These are phyloP conservation scores for Lipomyces spencermartinsiae DNA, from an alignment of 805 yeast species.

Conservation along the genomic window DNA sequence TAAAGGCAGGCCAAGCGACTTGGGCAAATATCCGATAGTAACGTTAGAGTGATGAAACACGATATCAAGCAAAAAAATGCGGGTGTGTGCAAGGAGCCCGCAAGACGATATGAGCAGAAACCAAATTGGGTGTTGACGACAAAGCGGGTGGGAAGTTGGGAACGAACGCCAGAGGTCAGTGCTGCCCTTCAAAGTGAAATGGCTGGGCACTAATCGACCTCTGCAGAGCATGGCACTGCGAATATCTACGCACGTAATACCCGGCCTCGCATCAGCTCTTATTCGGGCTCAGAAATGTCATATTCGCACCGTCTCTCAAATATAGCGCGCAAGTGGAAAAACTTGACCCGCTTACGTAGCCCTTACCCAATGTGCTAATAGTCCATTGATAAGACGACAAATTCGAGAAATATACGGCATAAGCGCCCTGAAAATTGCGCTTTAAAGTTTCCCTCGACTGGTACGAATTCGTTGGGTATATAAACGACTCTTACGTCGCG, in stretches of 20 bases:
- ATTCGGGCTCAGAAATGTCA: not conserved
- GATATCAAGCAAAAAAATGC: conserved; percentile 1
- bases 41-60: not conserved
- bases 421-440: not conserved
- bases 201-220: not conserved
- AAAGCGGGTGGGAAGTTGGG: conserved; percentile 2
- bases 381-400: not conserved
- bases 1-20: not conserved
- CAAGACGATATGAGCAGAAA: not conserved
- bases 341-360: not conserved
- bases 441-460: not conserved
- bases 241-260: conserved; percentile 2
- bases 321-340: not conserved
- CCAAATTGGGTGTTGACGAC: conserved; percentile 3
- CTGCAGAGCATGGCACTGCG: not conserved
- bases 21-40: not conserved
- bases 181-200: not conserved
- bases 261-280: not conserved
- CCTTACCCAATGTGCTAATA: conserved; percentile 11
- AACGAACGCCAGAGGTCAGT: not conserved
- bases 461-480: not conserved
- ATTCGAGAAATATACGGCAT: not conserved
- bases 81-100: not conserved
- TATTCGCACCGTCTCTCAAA: not conserved
- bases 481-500: not conserved